A percentile compares a stretch with the other conserved stretches of the same genome.
Evolutionary conservation across 345 rosid species (phyloP).

Genomic region (Citrus unshiu): DNA sequence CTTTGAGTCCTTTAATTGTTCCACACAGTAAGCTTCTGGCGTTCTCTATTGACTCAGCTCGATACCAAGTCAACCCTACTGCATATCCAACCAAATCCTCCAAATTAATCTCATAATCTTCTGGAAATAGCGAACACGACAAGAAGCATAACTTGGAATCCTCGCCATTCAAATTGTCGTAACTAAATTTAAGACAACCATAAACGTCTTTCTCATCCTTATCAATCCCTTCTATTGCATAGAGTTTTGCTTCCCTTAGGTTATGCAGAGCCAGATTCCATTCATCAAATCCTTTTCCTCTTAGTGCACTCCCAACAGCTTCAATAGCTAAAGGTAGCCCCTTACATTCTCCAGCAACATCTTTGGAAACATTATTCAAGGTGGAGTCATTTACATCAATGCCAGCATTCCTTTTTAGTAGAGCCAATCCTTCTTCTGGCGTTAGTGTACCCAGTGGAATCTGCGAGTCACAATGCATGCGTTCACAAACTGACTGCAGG

Average conservation of each 20-base stretch:
- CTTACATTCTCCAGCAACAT: no score
- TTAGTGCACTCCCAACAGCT: not conserved
- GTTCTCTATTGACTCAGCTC: not conserved
- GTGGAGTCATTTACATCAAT: no score
- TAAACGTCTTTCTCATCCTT: not conserved
- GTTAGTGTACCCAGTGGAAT: no score
- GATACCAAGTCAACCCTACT: not conserved
- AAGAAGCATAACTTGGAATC: not conserved
- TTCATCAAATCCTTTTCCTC: not conserved
- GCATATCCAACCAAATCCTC: not conserved
- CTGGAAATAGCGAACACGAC: slow-evolving; percentile 11
- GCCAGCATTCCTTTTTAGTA: no score
- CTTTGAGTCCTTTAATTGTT: no score
- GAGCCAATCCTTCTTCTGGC: no score
- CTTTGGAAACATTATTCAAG: no score
- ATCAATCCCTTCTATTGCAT: not conserved
- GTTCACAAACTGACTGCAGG: no score
- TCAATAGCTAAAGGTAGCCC: no score
- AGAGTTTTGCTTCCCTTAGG: not conserved
- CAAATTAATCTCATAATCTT: not conserved
- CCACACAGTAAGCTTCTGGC: not conserved
- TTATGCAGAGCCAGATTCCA: not conserved
- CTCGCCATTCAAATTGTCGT: not conserved
- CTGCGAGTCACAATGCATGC: no score
- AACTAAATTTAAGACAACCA: not conserved